Evolutionary conservation across 1,139 yeast genomes (phyloP), one percentile per base, ranked within the genome.

Genomic region (Blastobotrys elegans): DNA sequence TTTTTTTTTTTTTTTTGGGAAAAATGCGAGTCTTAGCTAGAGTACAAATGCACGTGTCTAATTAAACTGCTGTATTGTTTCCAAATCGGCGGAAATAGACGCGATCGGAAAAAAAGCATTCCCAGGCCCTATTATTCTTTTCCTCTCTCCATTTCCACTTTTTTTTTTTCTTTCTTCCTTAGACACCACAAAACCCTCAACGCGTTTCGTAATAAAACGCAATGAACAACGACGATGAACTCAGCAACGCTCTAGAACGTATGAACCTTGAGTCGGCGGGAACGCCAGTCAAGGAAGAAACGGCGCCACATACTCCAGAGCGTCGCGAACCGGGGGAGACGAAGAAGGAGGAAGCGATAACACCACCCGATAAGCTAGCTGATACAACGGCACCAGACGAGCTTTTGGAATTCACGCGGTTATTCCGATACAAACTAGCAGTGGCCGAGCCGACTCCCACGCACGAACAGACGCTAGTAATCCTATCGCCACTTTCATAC

Each of bases 401-500:
- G 7, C 29, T 49, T 14, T 33, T 26, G 17, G 52, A 42, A 34
- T 49, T 49, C 21, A 35, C 41, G 20, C 26, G 27, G 29, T 35
- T 40, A 17, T 49, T 49, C 34, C 37, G 32, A 7, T 13, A 24
- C 21, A 34, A 39, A 22, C 39, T 49, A 40, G 37, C 47, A 2
- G 16, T 49, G 7, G 35, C 41, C 2, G 43, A 30, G n/a, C 27
- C 39, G 5, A 36, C 43, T 16, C 14, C 13, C 14, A 14, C 14
- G 20, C 35, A n/a, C 17, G 46, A 43, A 8, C 45, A 55, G 36
- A 60, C 63, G 5, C 51, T 56, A 31, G 52, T 65, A 18, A 43
- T 62, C 8, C 53, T 62, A 20, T 63, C 69, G 11, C 69, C 70
- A 4, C 47, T 62, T 14, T 55, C 65, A 10, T 66, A 66, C 50